Evolutionary conservation across 805 yeast species (phyloP).

Genomic region (Zygoascus bituminiphila): DNA sequence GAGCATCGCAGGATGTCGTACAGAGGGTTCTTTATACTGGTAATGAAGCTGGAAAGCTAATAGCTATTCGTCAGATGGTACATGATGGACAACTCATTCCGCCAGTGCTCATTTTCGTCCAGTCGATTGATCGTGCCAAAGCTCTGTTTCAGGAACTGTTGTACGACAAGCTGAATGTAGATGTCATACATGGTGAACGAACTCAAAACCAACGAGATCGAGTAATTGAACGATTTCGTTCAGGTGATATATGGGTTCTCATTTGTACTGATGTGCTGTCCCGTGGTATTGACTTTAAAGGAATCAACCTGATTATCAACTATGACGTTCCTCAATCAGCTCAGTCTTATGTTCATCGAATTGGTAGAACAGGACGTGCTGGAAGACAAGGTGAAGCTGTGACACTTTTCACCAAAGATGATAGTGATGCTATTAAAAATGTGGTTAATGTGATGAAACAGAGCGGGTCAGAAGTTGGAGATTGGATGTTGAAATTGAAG

Average conservation of each 20-base stretch:
- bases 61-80: constrained; percentile 85
- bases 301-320: constrained; percentile 87
- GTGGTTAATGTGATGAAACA: constrained; percentile 93
- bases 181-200: constrained; percentile 92
- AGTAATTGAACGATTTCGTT: constrained; percentile 73
- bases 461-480: constrained; percentile 60
- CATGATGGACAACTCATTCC: constrained; percentile 76
- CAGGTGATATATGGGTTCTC: constrained; percentile 91
- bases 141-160: constrained; percentile 88
- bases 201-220: constrained; percentile 81
- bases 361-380: constrained; percentile 98
- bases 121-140: constrained; percentile 87
- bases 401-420: constrained; percentile 90
- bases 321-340: constrained; percentile 94
- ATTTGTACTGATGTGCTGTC: constrained; percentile 95
- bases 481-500: constrained; percentile 72
- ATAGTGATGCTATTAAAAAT: constrained; percentile 62
- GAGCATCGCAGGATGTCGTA: constrained; percentile 76
- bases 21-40: constrained; percentile 84
- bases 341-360: constrained; percentile 93
- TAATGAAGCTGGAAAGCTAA: constrained; percentile 87
- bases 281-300: constrained; percentile 95
- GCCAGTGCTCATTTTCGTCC: constrained; percentile 86
- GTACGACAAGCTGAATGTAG: constrained; percentile 88
- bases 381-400: constrained; percentile 81